phyloP scores from a whole-genome alignment of 345 rosid species.

The Kandelia obovata region DNA sequence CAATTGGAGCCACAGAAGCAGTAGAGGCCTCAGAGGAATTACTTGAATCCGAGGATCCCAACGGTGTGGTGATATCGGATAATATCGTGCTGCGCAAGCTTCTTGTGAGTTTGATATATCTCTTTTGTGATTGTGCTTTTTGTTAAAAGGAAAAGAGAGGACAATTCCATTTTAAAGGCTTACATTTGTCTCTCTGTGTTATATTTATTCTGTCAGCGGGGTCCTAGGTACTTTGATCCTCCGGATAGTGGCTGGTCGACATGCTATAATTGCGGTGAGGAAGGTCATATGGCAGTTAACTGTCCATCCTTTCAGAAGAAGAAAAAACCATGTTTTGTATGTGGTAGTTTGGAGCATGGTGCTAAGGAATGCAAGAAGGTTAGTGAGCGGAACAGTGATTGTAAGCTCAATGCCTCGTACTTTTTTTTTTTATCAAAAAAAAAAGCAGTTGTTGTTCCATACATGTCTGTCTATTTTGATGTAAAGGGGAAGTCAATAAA shows the following conservation, averaged over 20 bases:
- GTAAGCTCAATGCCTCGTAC: too few species aligned
- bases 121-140: slow-evolving; percentile 20
- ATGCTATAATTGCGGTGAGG: slow-evolving; percentile 85
- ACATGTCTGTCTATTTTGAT: too few species aligned
- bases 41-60: slow-evolving; percentile 27
- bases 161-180: slow-evolving; percentile 11
- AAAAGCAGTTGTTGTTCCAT: too few species aligned
- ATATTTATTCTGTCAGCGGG: slow-evolving; percentile 63
- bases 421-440: too few species aligned
- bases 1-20: slow-evolving; percentile 20
- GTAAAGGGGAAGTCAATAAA: too few species aligned
- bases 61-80: slow-evolving; percentile 33
- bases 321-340: slow-evolving; percentile 72
- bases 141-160: not conserved
- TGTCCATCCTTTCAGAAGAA: slow-evolving; percentile 56
- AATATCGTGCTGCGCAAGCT: slow-evolving; percentile 78
- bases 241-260: slow-evolving; percentile 62
- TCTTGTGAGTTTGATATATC: slow-evolving; percentile 70
- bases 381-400: not conserved
- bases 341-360: slow-evolving; percentile 86
- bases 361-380: slow-evolving; percentile 79
- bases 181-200: slow-evolving; percentile 22
- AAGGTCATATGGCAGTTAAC: slow-evolving; percentile 80
- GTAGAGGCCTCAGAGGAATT: slow-evolving; percentile 17
- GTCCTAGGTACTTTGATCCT: slow-evolving; percentile 87